Base-by-base conservation (phyloP, 768 basidiomycete genomes). In the Naganishia antarctica region DNA sequence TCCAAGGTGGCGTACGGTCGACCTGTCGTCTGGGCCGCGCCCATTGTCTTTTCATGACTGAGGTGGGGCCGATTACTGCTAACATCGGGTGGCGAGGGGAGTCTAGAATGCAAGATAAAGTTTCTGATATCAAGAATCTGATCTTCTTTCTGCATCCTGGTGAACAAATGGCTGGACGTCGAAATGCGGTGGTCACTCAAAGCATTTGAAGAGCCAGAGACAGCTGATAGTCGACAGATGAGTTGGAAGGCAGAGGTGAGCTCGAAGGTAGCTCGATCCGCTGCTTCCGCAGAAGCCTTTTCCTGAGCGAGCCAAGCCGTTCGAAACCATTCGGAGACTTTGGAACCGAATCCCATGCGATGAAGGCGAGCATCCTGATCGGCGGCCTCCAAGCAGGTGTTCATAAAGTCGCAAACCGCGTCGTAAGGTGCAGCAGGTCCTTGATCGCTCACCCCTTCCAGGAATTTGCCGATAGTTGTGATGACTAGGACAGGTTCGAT, bases 401-500 rank as follows among this genome's bases (percentile, higher is more conserved):
- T 79, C 48, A 97, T 80, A 73, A 98, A 91, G 63, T 81, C 80
- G 80, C 93, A 96, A 41, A 94, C 90, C 0, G 93, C 86, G 72
- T 99, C 96, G 70, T 83, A 88, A 0, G 92, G 91, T 70, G 84
- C 86, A 15, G 85, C 79, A 1, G 93, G 92, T 0, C 92, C 93
- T 78, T 98, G 94, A 16, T 96, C 83, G 68, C 90, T 87, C 64
- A 99, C 80, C 67, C 94, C 90, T 66, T 86, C 87, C 1, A 85
- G 83, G 49, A 97, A 80, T 0, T 81, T 80, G 73, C 91, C 91
- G 50, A 97, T 85, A 73, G 93, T 91, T 2, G 78, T 71, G 15
- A 89, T 80, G 47, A 87, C 78, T 15, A 82, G 83, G 40, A 85
- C 83, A 77, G 3, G 83, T 79, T 60, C 83, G 70, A 65, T 70